Conservation (phyloP, 2,329 filamentous ascomycete genomes). For the Madurella mycetomatis region DNA sequence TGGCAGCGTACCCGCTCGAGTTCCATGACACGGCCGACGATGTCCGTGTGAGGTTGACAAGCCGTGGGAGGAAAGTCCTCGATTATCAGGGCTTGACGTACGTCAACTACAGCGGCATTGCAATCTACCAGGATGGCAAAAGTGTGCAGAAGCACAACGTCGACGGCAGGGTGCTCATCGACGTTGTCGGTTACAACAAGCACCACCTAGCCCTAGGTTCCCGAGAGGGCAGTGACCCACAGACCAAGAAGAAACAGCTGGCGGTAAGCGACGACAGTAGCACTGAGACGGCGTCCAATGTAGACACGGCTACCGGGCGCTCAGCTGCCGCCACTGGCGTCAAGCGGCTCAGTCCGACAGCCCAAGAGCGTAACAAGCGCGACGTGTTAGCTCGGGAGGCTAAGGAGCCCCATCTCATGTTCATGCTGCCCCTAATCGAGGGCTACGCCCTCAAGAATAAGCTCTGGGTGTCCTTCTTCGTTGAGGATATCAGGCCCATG, state of each 20-base stretch:
- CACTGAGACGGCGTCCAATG: constrained; percentile 3
- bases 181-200: constrained; percentile 41
- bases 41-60: constrained; percentile 29
- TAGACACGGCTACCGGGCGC: not conserved
- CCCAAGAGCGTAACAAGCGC: constrained; percentile 36
- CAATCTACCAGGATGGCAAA: constrained; percentile 26
- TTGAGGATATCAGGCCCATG: constrained; percentile 40
- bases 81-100: constrained; percentile 41
- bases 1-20: constrained; percentile 36
- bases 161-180: constrained; percentile 38
- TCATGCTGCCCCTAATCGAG: constrained; percentile 38
- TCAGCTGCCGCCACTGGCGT: not conserved
- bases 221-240: constrained; percentile 33
- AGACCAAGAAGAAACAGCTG: constrained; percentile 27
- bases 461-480: constrained; percentile 37
- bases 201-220: constrained; percentile 35
- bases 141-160: constrained; percentile 34
- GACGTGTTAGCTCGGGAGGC: constrained; percentile 37
- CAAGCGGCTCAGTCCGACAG: constrained; percentile 31
- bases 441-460: constrained; percentile 46
- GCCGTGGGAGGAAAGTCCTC: constrained; percentile 37
- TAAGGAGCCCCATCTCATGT: constrained; percentile 33
- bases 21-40: constrained; percentile 30
- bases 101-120: constrained; percentile 40
- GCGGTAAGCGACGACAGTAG: not conserved